Conservation (phyloP, 2,329 filamentous ascomycete genomes). For the Cladosporium sp. region DNA sequence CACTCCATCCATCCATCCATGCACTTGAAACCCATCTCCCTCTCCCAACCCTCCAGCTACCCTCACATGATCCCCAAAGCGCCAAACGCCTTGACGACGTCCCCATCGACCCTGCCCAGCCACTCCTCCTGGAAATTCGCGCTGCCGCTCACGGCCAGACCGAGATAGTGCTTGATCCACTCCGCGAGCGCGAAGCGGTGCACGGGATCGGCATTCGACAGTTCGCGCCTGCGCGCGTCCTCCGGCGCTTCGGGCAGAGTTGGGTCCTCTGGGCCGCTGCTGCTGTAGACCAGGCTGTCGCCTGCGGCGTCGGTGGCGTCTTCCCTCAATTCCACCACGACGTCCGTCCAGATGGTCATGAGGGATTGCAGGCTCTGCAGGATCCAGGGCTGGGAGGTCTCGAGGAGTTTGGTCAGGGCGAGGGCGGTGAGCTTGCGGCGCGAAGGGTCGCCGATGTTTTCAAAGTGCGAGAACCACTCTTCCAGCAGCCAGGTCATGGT, state of each 20-base stretch:
- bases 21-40: not conserved
- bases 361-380: constrained; percentile 63
- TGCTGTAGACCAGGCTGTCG: constrained; percentile 44
- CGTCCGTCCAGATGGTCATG: constrained; percentile 72
- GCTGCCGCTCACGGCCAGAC: constrained; percentile 58
- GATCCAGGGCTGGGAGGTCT: constrained; percentile 56
- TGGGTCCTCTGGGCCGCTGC: constrained; percentile 28
- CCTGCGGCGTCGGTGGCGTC: constrained; percentile 26
- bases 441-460: constrained; percentile 64
- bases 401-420: constrained; percentile 69
- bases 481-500: constrained; percentile 52
- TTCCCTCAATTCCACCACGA: constrained; percentile 66
- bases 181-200: constrained; percentile 64
- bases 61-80: constrained; percentile 35
- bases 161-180: constrained; percentile 65
- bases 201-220: constrained; percentile 63
- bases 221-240: constrained; percentile 48
- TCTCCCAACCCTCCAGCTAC: not conserved
- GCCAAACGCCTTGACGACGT: constrained; percentile 67
- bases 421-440: constrained; percentile 72
- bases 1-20: too few species aligned
- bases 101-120: constrained; percentile 71
- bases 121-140: constrained; percentile 67
- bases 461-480: constrained; percentile 68
- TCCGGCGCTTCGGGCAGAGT: constrained; percentile 43